These are phyloP conservation scores for Harrya chromipes DNA, from an alignment of 768 basidiomycete species.

Conservation along the genomic window DNA sequence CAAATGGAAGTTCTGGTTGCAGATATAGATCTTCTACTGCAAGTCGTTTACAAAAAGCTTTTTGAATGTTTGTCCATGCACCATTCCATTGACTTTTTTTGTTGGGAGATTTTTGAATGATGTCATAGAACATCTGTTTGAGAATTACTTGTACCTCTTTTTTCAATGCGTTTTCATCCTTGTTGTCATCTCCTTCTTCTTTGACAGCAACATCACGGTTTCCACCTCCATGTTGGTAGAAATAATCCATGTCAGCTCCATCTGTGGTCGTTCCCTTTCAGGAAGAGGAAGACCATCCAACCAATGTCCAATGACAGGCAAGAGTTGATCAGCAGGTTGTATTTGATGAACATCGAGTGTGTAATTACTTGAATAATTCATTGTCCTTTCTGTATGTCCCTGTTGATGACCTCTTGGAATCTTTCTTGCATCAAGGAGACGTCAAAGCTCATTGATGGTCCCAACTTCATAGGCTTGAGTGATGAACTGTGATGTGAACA, in stretches of 20 bases:
- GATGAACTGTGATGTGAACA: neutral
- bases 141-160: neutral
- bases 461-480: neutral
- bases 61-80: neutral
- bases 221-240: neutral
- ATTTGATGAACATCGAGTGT: neutral
- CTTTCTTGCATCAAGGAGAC: neutral
- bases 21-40: neutral
- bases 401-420: neutral
- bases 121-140: neutral
- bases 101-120: neutral
- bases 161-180: neutral
- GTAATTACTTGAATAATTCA: neutral
- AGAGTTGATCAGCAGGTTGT: neutral
- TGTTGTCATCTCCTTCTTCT: too few relatives aligned
- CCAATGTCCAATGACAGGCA: neutral
- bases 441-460: neutral
- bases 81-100: neutral
- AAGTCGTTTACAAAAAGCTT: neutral
- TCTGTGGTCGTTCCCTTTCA: neutral
- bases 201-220: neutral
- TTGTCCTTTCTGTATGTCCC: neutral
- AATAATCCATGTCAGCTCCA: constrained; percentile 7
- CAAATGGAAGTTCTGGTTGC: neutral
- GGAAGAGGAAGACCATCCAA: neutral